Base-by-base conservation (phyloP, 2,329 filamentous ascomycete species). In the Nemania sp. region DNA sequence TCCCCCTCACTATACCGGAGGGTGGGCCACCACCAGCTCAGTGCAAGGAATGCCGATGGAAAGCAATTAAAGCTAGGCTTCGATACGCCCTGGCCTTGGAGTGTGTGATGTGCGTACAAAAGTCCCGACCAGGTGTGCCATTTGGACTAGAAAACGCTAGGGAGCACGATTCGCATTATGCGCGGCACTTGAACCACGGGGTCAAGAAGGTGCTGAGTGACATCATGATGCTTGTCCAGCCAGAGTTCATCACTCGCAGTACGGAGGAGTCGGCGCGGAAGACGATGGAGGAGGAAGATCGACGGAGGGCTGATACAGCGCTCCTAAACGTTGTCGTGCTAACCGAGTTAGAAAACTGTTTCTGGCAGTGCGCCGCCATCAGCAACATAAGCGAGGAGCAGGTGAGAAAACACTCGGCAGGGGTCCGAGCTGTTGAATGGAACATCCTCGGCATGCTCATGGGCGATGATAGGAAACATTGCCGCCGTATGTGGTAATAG, bases 11-110 rank as follows among this genome's bases (percentile, higher is more conserved):
- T 35, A 72, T 74, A 1, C 63, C 72, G 11, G 74, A 76, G 49
- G 74, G 72, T 10, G 70, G 65, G 1, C 58, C n/a, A 10, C 57
- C 32, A 5, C 74, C 75, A 13, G 51, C 29, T 1, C 58, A 70
- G 38, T 76, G 74, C 56, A 70, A 70, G 35, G 71, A 75, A n/a
- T 76, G 75, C 49, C 57, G 72, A n/a, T 75, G 72, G 73, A 63
- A 56, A 24, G 47, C 53, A 8, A 72, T 75, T 41, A 61, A 60
- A 20, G 32, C 64, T 20, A 70, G 64, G 24, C 53, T 73, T 1
- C 63, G 66, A 1, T 72, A 70, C 13, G 59, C 70, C 1, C 69
- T 76, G 0, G 45, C 61, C 13, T 67, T 70, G 32, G 66, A 72
- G 35, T 76, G 74, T 56, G 56, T 70, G n/a, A 35, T 71, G 4